Percentiles rank a stretch among this genome's conserved stretches.
Evolutionary conservation across 495 filamentous ascomycete genomes (phyloP).

Genomic region (Podospora comata): DNA sequence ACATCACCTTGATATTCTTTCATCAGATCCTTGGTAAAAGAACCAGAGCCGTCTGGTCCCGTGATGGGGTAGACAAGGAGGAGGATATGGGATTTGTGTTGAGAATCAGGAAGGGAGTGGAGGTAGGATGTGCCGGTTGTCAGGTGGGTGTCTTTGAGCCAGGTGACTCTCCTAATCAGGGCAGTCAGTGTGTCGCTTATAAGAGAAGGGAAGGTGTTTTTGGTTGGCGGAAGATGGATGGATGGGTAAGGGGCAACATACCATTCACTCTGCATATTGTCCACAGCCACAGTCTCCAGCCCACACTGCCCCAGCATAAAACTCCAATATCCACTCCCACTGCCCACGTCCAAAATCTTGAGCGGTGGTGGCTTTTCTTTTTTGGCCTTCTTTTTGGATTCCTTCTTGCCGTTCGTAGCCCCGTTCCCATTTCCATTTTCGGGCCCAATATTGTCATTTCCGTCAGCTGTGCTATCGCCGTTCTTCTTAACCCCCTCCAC

Average conservation of each 20-base stretch:
- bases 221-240: neutral
- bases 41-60: constrained; percentile 39
- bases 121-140: constrained; percentile 1
- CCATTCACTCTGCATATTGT: constrained; percentile 7
- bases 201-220: neutral
- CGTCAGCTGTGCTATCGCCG: neutral
- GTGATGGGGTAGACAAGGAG: constrained; percentile 62
- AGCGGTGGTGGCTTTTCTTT: neutral
- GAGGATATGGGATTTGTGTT: constrained; percentile 39
- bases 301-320: constrained; percentile 6
- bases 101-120: neutral
- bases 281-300: neutral
- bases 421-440: constrained; percentile 2
- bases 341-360: neutral
- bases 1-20: constrained; percentile 54
- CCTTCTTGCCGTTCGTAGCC: neutral
- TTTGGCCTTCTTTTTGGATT: neutral
- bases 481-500: neutral
- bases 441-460: neutral
- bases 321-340: constrained; percentile 6
- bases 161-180: neutral
- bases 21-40: constrained; percentile 53
- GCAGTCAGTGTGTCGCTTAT: no score
- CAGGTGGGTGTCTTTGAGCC: neutral
- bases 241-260: neutral